Conservation (phyloP, 495 filamentous ascomycete genomes). For the Trichoderma virens region DNA sequence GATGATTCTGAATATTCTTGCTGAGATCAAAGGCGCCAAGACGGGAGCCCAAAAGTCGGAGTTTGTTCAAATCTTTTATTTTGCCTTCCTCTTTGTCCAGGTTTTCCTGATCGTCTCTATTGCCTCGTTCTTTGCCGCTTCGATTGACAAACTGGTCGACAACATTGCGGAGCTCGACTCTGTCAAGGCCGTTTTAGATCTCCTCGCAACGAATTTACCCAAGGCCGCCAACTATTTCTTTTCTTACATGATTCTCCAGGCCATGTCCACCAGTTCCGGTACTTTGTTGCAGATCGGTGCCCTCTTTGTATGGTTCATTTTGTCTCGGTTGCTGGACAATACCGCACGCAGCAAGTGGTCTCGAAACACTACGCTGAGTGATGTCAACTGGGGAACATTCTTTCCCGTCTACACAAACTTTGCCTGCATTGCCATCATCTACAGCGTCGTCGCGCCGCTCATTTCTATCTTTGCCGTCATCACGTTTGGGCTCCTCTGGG, state of each 20-base stretch:
- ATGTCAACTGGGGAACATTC: constrained; percentile 84
- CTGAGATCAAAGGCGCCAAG: constrained; percentile 66
- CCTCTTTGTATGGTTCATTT: constrained; percentile 71
- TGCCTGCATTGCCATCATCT: constrained; percentile 88
- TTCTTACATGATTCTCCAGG: constrained; percentile 94
- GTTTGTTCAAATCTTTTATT: constrained; percentile 86
- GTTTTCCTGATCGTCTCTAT: constrained; percentile 91
- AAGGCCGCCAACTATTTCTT: constrained; percentile 95
- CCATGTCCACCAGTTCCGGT: constrained; percentile 81
- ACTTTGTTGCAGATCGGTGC: constrained; percentile 78
- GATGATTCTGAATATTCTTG: constrained; percentile 60
- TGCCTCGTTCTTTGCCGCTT: constrained; percentile 66
- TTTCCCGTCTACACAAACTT: constrained; percentile 96
- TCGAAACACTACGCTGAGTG: constrained; percentile 69
- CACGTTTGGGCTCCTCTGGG: constrained; percentile 91
- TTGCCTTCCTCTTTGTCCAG: constrained; percentile 90
- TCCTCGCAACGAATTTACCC: constrained; percentile 78
- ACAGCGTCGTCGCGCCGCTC: constrained; percentile 81
- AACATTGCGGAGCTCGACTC: constrained; percentile 31
- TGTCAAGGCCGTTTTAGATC: constrained; percentile 48
- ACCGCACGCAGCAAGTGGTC: constrained; percentile 86
- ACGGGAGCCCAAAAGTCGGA: constrained; percentile 77
- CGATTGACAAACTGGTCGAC: constrained; percentile 54
- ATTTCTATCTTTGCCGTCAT: constrained; percentile 91
- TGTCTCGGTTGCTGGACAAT: constrained; percentile 69